phyloP scores from a whole-genome alignment of 1,139 yeast species.

The Eremothecium sinecaudum region DNA sequence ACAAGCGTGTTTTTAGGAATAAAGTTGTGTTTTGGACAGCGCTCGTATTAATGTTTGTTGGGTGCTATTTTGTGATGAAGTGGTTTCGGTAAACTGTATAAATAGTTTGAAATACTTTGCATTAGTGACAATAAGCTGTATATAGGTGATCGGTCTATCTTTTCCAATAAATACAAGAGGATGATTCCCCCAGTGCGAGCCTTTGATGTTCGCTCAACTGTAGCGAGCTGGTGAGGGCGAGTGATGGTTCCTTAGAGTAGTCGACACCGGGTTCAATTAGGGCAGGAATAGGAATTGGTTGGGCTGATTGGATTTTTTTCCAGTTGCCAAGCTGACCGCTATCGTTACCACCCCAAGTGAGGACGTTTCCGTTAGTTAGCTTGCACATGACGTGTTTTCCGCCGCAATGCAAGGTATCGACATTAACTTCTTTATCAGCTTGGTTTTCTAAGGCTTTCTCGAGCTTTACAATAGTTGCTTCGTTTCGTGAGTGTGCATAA shows the following conservation, averaged over 20 bases:
- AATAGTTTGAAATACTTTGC: too few species aligned
- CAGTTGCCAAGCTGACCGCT: slow-evolving; percentile 82
- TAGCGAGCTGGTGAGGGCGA: slow-evolving; percentile 38
- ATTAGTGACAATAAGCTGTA: too few species aligned
- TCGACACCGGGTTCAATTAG: slow-evolving; percentile 44
- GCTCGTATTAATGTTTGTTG: slow-evolving; percentile 49
- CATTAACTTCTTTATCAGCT: slow-evolving; percentile 32
- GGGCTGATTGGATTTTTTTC: slow-evolving; percentile 48
- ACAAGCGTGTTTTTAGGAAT: slow-evolving; percentile 80
- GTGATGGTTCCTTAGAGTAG: slow-evolving; percentile 6
- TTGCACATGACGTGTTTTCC: slow-evolving; percentile 56
- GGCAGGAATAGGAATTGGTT: slow-evolving; percentile 48
- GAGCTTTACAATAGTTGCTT: slow-evolving; percentile 53
- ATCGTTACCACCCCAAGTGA: slow-evolving; percentile 79
- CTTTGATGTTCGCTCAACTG: slow-evolving; percentile 46
- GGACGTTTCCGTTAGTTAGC: slow-evolving; percentile 53
- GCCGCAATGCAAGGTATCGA: slow-evolving; percentile 52
- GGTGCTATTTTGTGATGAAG: slow-evolving; percentile 61
- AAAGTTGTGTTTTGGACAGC: slow-evolving; percentile 82
- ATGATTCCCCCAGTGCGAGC: slow-evolving; percentile 51
- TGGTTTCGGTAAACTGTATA: slow-evolving; percentile 26
- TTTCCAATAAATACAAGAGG: slow-evolving; percentile 55
- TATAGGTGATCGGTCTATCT: slow-evolving; percentile 1
- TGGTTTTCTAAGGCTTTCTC: slow-evolving; percentile 36
- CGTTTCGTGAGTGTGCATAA: slow-evolving; percentile 61